Evolutionary conservation across 768 basidiomycete genomes (phyloP), one percentile per base, ranked within the genome.

Genomic region (Crepidotus variabilis): DNA sequence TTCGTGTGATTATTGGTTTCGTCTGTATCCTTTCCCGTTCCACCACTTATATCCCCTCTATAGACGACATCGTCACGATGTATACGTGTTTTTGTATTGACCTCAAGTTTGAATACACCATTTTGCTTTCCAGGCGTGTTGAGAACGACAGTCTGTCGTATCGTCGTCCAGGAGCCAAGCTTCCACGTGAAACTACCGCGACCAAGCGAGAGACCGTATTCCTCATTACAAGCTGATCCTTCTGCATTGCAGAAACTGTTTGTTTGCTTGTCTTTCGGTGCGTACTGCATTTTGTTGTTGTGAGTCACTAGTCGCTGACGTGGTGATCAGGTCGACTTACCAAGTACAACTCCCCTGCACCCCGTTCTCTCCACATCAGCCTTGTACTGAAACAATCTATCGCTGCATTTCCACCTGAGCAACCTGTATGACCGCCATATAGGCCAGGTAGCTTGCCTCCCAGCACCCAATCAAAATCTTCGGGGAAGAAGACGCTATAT

Each of bases 361-460:
- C 92, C 0, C 71, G 71, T 11, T 68, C 63, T 36, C 88, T 76
- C 87, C 88, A 94, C 93, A 95, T 94, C 61, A 94, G 56, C 23
- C 93, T 72, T 6, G 92, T 93, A 65, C 88, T 91, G 65, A 91
- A 95, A 63, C 93, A 95, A 46, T 79, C 75, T 34, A 74, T 60
- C 6, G 90, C 92, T n/a, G 78, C 76, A 61, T 83, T 74, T 0
- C 90, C 90, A 5, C 90, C 90, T 18, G 88, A 90, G 66, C 90
- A 92, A 18, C 75, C 78, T 2, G 65, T 72, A 60, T 80, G 83
- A 0, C 88, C 88, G 0, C 87, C 88, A 62, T 85, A 92, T 3
- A 94, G 59, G 0, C 93, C 94, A 0, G 93, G 91, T 5, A 95
- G 67, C 70, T 97, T 95, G 6, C 94, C 94, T 4, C 82, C 93